phyloP scores from a whole-genome alignment of 768 basidiomycete species.

The Zangia roseola region DNA sequence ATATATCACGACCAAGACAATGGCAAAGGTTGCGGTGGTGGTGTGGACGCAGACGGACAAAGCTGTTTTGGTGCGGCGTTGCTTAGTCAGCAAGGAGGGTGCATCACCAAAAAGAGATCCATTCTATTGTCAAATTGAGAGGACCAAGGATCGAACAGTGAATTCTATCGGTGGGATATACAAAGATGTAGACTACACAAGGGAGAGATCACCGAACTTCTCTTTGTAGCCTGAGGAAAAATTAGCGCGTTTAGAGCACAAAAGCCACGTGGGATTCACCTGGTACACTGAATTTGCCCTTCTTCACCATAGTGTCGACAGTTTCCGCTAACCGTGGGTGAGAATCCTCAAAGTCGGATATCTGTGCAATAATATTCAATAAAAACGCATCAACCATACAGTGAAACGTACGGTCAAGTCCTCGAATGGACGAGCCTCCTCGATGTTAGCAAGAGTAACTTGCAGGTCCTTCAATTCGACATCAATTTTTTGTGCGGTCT shows the following conservation, averaged over 20 bases:
- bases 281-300: conserved; percentile 98
- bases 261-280: conserved; percentile 44
- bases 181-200: conserved; percentile 65
- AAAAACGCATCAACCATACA: neutral
- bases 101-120: neutral
- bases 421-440: conserved; percentile 96
- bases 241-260: neutral
- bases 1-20: conserved; percentile 22
- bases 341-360: conserved; percentile 86
- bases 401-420: conserved; percentile 79
- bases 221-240: conserved; percentile 74
- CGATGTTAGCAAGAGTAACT: conserved; percentile 93
- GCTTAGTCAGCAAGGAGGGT: conserved; percentile 32
- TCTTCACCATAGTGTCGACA: conserved; percentile 93
- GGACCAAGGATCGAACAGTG: neutral
- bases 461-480: conserved; percentile 88
- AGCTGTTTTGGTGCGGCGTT: neutral
- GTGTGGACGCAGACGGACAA: conserved; percentile 6
- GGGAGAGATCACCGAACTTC: conserved; percentile 93
- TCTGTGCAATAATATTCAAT: conserved; percentile 41
- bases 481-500: conserved; percentile 88
- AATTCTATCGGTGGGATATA: conserved; percentile 25
- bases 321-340: conserved; percentile 90
- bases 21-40: conserved; percentile 6
- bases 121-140: neutral